Evolutionary conservation across 139 green algal species (phyloP).

Genomic region (Chlamydomonas sp.): DNA sequence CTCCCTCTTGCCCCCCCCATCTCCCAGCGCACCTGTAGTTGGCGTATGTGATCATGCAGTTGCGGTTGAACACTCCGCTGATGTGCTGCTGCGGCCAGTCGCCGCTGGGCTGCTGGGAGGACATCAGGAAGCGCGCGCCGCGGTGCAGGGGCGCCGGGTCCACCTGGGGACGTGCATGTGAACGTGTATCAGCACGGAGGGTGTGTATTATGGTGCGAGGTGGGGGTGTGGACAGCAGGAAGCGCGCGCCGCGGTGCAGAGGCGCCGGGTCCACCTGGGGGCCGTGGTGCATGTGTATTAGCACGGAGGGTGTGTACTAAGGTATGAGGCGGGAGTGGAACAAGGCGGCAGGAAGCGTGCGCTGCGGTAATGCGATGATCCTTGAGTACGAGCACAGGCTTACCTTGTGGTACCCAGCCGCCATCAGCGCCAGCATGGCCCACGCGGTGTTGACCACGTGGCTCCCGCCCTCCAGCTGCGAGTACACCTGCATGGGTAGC

Average conservation of each 20-base stretch:
- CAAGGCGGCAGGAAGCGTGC: no score
- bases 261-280: slow-evolving; percentile 16
- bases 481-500: slow-evolving; percentile 80
- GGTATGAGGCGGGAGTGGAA: not conserved
- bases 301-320: not conserved
- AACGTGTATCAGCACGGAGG: not conserved
- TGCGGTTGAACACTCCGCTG: slow-evolving; percentile 99
- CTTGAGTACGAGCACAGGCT: not conserved
- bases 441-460: slow-evolving; percentile 98
- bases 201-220: not conserved
- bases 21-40: slow-evolving; percentile 88
- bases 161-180: not conserved
- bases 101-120: slow-evolving; percentile 73
- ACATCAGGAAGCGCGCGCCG: slow-evolving; percentile 60
- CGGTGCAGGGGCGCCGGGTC: slow-evolving; percentile 27
- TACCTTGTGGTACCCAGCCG: slow-evolving; percentile 67
- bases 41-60: slow-evolving; percentile 99
- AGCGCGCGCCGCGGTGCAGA: slow-evolving; percentile 36
- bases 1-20: not conserved
- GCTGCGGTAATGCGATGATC: not conserved
- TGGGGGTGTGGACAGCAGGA: slow-evolving; percentile 54
- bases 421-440: slow-evolving; percentile 93
- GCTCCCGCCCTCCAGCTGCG: slow-evolving; percentile 76
- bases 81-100: slow-evolving; percentile 99
- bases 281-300: not conserved